These are phyloP conservation scores for Mollisia scopiformis DNA, from an alignment of 2,329 filamentous ascomycete genomes.

Conservation along the genomic window DNA sequence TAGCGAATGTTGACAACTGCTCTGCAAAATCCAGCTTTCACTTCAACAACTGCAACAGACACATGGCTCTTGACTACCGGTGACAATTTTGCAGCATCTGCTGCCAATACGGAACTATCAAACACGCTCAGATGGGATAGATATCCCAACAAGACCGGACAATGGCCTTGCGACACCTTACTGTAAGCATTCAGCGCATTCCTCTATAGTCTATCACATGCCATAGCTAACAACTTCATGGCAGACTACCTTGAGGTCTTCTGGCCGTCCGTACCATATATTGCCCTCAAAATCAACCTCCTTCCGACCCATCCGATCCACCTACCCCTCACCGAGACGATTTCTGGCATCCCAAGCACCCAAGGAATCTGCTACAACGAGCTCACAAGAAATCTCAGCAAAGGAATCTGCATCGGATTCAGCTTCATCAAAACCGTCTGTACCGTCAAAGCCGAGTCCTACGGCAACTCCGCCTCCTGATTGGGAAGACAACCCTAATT, in stretches of 20 bases:
- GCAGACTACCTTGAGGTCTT: constrained; percentile 16
- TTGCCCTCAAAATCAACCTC: neutral
- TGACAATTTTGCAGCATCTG: constrained; percentile 36
- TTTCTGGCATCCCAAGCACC: constrained; percentile 21
- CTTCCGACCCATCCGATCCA: constrained; percentile 2
- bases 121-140: constrained; percentile 6
- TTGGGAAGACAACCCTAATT: constrained; percentile 78
- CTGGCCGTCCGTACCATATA: constrained; percentile 5
- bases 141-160: constrained; percentile 5
- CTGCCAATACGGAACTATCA: constrained; percentile 25
- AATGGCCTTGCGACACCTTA: constrained; percentile 32
- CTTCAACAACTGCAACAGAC: constrained; percentile 10
- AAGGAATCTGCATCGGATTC: constrained; percentile 19
- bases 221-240: constrained; percentile 19
- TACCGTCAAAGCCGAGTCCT: constrained; percentile 14
- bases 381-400: constrained; percentile 9
- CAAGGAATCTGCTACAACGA: constrained; percentile 14
- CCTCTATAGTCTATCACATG: constrained; percentile 9
- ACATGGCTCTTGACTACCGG: constrained; percentile 33
- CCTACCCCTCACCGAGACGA: constrained; percentile 3
- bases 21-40: constrained; percentile 5
- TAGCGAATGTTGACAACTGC: neutral
- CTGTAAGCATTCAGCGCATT: constrained; percentile 25
- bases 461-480: constrained; percentile 31
- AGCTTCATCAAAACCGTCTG: constrained; percentile 12